Conservation (phyloP, 805 yeast species). For the Starmerella powellii region DNA sequence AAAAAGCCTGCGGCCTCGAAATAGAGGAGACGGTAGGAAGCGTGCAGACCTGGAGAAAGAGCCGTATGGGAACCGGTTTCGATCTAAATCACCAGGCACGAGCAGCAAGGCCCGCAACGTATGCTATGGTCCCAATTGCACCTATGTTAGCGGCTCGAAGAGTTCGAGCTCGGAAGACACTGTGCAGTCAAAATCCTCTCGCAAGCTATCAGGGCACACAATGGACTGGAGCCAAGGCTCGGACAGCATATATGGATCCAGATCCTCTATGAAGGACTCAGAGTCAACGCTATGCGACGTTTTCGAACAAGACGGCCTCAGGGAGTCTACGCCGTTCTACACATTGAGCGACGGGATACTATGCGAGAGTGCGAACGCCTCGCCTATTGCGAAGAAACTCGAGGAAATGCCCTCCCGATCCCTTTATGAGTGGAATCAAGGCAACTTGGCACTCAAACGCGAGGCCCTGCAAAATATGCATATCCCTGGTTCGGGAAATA, state of each 20-base stretch:
- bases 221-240: no score
- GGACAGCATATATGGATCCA: not conserved
- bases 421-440: constrained; percentile 22
- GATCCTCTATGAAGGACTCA: not conserved
- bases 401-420: constrained; percentile 14
- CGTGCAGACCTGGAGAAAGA: no score
- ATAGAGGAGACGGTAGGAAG: no score
- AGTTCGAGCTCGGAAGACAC: no score
- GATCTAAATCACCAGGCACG: no score
- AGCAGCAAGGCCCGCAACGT: no score
- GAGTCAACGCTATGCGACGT: not conserved
- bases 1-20: no score
- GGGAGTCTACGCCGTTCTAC: constrained; percentile 14
- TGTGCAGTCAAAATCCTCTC: no score
- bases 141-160: no score
- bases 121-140: no score
- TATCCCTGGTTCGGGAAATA: constrained; percentile 14
- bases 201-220: no score
- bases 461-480: constrained; percentile 14
- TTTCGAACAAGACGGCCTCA: not conserved
- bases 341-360: constrained; percentile 8
- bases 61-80: no score
- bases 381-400: constrained; percentile 9
- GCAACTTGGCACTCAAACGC: constrained; percentile 12
- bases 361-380: constrained; percentile 11